A percentile compares a stretch with the other conserved stretches of the same genome.
Evolutionary conservation across 1,139 yeast genomes (phyloP).

Genomic region (Hemisphaericaspora xylanilytica): DNA sequence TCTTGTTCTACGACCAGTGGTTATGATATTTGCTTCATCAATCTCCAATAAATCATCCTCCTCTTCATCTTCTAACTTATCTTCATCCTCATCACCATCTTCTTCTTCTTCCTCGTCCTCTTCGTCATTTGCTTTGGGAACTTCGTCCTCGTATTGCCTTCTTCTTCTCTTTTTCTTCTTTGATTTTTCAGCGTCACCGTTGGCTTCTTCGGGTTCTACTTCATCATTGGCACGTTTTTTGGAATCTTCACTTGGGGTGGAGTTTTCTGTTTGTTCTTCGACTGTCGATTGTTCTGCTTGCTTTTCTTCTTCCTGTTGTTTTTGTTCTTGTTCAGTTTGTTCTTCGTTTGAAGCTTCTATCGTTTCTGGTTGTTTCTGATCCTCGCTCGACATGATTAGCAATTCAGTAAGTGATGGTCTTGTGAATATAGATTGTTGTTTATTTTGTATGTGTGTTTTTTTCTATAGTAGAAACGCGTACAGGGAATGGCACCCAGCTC

Average conservation of each 20-base stretch:
- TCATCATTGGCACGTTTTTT: slow-evolving; percentile 14
- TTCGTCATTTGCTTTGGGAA: slow-evolving; percentile 43
- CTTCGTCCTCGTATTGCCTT: slow-evolving; percentile 49
- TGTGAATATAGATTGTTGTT: neutral
- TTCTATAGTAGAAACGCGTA: no score
- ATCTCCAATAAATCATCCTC: slow-evolving; percentile 84
- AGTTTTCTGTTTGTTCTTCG: neutral
- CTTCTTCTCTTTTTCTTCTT: slow-evolving; percentile 45
- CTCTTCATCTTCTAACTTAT: slow-evolving; percentile 57
- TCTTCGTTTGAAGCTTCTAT: slow-evolving; percentile 11
- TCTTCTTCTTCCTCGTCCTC: slow-evolving; percentile 60
- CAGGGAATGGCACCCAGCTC: no score
- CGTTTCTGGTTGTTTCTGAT: slow-evolving; percentile 6
- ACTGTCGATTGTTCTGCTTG: no score
- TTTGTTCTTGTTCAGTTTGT: slow-evolving; percentile 8
- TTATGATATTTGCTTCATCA: slow-evolving; percentile 79
- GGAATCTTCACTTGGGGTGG: slow-evolving; percentile 11
- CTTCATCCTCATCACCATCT: slow-evolving; percentile 48
- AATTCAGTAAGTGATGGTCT: neutral
- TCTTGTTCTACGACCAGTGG: slow-evolving; percentile 85
- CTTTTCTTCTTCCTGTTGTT: slow-evolving; percentile 14
- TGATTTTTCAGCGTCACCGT: slow-evolving; percentile 15
- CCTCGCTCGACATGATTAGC: slow-evolving; percentile 4
- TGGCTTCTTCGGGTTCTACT: neutral
- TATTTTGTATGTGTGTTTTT: neutral